phyloP scores from a whole-genome alignment of 2,329 filamentous ascomycete genomes.

The Xylaria sp. region DNA sequence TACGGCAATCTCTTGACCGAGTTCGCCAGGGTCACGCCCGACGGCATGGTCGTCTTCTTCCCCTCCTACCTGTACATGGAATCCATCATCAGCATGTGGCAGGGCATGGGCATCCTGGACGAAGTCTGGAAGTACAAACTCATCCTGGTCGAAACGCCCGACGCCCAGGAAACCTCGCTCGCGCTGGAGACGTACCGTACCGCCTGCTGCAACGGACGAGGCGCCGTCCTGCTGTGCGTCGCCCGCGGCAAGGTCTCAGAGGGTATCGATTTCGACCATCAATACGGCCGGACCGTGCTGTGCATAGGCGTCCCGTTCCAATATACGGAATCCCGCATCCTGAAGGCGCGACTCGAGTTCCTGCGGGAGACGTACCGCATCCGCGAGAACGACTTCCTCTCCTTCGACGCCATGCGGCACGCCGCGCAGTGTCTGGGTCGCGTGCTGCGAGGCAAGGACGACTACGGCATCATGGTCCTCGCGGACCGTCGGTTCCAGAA shows the following conservation, averaged over 20 bases:
- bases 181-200: constrained; percentile 97
- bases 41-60: constrained; percentile 99
- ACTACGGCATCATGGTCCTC: constrained; percentile 99
- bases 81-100: constrained; percentile 98
- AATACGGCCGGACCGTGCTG: constrained; percentile 94
- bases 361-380: constrained; percentile 97
- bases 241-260: constrained; percentile 97
- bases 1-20: constrained; percentile 94
- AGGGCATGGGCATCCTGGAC: constrained; percentile 97
- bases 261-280: constrained; percentile 99
- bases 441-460: constrained; percentile 94
- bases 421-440: constrained; percentile 96
- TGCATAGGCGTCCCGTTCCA: constrained; percentile 98
- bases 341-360: constrained; percentile 95
- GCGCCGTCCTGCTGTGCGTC: constrained; percentile 92
- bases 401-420: constrained; percentile 99
- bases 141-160: constrained; percentile 96
- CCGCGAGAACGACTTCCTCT: constrained; percentile 95
- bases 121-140: constrained; percentile 99
- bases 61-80: constrained; percentile 99
- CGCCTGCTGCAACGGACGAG: constrained; percentile 95
- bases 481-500: constrained; percentile 94
- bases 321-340: constrained; percentile 96
- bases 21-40: constrained; percentile 94
- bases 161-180: constrained; percentile 95